Conservation (phyloP, 257 asterid species). For the Salvia hispanica region DNA sequence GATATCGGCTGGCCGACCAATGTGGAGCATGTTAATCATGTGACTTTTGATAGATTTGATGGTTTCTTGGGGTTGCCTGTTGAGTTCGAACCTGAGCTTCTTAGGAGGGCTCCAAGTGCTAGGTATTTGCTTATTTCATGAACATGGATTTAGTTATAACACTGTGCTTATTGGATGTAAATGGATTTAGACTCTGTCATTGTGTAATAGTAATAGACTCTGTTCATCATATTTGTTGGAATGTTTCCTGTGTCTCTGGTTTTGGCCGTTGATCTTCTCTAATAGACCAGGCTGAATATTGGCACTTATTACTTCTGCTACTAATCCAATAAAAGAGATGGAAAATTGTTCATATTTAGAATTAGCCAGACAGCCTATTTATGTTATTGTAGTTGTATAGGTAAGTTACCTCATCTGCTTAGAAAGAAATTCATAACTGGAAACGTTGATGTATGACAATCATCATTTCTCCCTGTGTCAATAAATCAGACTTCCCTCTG, state of each 20-base stretch:
- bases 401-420: no score
- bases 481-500: no score
- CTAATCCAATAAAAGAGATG: no score
- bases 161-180: no score
- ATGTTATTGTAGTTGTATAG: no score
- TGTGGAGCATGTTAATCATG: conserved; percentile 87
- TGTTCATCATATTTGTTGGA: background rate
- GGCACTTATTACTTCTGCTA: no score
- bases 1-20: conserved; percentile 92
- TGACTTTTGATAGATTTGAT: conserved; percentile 87
- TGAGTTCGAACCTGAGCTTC: conserved; percentile 90
- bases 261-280: background rate
- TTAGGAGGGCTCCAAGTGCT: conserved; percentile 87
- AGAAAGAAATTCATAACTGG: no score
- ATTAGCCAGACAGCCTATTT: conserved; percentile 8
- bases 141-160: background rate
- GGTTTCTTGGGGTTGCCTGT: conserved; percentile 95
- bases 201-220: no score
- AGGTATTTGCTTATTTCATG: conserved; percentile 30
- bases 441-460: no score
- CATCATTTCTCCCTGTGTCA: no score
- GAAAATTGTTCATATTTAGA: background rate
- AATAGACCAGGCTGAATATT: no score
- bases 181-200: no score
- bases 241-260: background rate